Evolutionary conservation across 2,329 filamentous ascomycete species (phyloP).

Genomic region (Trichoderma sp.): DNA sequence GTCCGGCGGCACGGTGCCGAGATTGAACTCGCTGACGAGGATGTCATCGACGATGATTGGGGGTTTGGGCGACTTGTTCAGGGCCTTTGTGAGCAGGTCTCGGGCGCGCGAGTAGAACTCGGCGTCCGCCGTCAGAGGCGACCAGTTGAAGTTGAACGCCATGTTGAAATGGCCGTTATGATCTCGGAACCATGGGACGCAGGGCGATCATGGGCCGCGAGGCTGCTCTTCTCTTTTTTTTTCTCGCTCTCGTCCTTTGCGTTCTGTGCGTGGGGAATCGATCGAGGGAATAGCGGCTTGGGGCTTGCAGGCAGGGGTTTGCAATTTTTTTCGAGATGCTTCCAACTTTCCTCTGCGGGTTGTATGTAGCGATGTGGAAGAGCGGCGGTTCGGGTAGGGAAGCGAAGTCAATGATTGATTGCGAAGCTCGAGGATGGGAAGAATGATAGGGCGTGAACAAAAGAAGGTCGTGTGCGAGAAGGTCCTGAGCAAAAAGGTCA

Average conservation of each 20-base stretch:
- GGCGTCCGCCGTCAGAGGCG: constrained; percentile 93
- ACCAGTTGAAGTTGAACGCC: constrained; percentile 99
- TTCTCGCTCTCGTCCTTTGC: too few species aligned
- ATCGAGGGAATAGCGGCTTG: constrained; percentile 20
- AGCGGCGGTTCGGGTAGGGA: constrained; percentile 4
- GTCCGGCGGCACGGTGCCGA: constrained; percentile 91
- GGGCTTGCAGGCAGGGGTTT: constrained; percentile 19
- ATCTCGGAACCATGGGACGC: constrained; percentile 41
- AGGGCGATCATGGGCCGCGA: constrained; percentile 27
- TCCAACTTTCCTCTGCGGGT: neutral
- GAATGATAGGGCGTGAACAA: neutral
- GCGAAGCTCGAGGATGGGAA: neutral
- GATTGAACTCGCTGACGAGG: constrained; percentile 94
- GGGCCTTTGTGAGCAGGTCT: constrained; percentile 88
- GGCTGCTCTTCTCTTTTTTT: neutral
- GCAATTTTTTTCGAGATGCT: neutral
- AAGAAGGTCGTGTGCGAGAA: constrained; percentile 5
- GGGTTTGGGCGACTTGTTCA: constrained; percentile 97
- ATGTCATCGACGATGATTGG: constrained; percentile 99
- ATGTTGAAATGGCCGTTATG: constrained; percentile 62
- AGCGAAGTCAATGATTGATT: neutral
- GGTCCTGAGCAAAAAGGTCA: neutral
- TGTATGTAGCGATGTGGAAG: neutral
- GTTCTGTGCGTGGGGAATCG: constrained; percentile 18
- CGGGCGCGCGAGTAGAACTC: constrained; percentile 86